phyloP scores from a whole-genome alignment of 352 stramenopile species.

The Pythium utonaiense region DNA sequence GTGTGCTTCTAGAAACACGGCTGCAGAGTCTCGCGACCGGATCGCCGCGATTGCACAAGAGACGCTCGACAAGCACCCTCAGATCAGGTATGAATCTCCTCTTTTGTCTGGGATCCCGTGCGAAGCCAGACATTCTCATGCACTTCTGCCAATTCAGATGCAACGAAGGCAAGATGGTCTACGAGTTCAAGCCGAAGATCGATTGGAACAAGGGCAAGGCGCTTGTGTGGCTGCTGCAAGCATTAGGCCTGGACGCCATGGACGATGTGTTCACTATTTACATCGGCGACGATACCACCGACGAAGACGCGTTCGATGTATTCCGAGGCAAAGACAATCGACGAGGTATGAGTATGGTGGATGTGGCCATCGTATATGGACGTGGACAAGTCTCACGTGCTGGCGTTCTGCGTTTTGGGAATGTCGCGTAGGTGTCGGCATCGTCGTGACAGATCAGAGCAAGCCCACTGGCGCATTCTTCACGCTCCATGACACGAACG shows the following conservation, averaged over 20 bases:
- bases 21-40: slow-evolving; percentile 28
- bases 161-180: slow-evolving; percentile 88
- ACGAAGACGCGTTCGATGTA: slow-evolving; percentile 83
- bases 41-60: slow-evolving; percentile 46
- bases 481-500: slow-evolving; percentile 69
- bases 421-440: slow-evolving; percentile 49
- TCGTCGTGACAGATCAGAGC: slow-evolving; percentile 78
- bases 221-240: slow-evolving; percentile 81
- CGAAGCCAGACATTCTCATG: neutral
- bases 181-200: slow-evolving; percentile 89
- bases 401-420: neutral
- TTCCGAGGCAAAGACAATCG: slow-evolving; percentile 47
- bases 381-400: neutral
- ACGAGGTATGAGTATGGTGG: slow-evolving; percentile 32
- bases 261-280: slow-evolving; percentile 90
- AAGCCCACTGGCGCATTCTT: slow-evolving; percentile 63
- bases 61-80: slow-evolving; percentile 41
- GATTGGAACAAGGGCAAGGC: slow-evolving; percentile 92
- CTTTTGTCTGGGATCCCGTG: neutral
- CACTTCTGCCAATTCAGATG: slow-evolving; percentile 28
- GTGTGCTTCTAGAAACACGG: slow-evolving; percentile 49
- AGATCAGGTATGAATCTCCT: slow-evolving; percentile 44
- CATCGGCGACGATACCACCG: slow-evolving; percentile 90
- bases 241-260: slow-evolving; percentile 60
- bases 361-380: neutral